Conservation (phyloP, 345 rosid species). For the Gossypium stocksii region DNA sequence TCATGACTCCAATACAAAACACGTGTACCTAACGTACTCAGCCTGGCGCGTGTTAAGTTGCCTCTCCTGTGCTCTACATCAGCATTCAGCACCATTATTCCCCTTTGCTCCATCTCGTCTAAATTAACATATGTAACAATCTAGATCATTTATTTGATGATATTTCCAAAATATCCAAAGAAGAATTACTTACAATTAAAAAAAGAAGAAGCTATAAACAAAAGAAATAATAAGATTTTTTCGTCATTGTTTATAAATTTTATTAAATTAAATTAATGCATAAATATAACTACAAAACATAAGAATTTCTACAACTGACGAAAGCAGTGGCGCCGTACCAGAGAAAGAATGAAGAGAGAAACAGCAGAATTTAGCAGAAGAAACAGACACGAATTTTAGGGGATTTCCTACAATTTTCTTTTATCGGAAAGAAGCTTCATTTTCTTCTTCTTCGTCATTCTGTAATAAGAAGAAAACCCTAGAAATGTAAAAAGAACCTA, state of each 20-base stretch:
- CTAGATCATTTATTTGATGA: not conserved
- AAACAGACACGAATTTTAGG: conserved; percentile 16
- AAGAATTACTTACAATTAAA: not conserved
- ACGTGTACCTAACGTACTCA: not conserved
- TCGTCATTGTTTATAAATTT: not conserved
- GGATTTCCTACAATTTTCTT: not conserved
- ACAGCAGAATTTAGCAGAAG: conserved; percentile 12
- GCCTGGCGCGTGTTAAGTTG: conserved; percentile 12
- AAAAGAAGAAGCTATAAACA: no score
- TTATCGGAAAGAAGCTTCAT: not conserved
- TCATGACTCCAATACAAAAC: conserved; percentile 8
- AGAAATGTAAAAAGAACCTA: not conserved
- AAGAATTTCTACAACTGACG: conserved; percentile 6
- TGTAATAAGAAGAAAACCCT: conserved; percentile 17
- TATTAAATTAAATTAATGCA: not conserved
- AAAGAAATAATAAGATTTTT: not conserved
- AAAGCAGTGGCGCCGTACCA: not conserved
- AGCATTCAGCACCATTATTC: not conserved
- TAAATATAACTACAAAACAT: not conserved
- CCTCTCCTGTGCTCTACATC: not conserved
- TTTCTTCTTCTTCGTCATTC: conserved; percentile 2
- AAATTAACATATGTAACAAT: not conserved
- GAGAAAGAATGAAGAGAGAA: not conserved
- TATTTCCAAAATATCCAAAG: not conserved
- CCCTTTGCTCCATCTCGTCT: not conserved